Evolutionary conservation across 768 basidiomycete species (phyloP).

Genomic region (Leucosporidium scottii): DNA sequence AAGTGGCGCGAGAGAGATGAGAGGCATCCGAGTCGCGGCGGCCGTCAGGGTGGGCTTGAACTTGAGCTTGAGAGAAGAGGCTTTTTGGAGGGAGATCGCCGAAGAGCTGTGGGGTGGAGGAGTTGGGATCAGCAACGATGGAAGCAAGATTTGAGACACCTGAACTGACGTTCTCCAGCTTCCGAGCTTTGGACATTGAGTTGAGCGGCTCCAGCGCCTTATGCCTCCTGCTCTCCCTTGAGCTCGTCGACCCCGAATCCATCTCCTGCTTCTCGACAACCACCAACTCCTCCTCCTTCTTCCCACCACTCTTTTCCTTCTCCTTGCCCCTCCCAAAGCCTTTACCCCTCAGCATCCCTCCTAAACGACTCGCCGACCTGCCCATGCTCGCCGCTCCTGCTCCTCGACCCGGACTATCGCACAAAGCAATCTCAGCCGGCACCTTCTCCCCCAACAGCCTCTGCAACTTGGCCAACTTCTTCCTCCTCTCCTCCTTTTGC

Average conservation of each 20-base stretch:
- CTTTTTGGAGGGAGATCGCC: slow-evolving; percentile 21
- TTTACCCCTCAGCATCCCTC: neutral
- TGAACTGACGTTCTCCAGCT: slow-evolving; percentile 26
- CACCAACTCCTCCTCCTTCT: slow-evolving; percentile 13
- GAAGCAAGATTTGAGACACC: neutral
- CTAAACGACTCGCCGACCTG: neutral
- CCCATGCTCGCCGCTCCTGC: neutral
- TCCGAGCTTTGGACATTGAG: slow-evolving; percentile 24
- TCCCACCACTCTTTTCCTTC: slow-evolving; percentile 26
- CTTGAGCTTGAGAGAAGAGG: neutral
- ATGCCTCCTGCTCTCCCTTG: neutral
- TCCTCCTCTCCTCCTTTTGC: neutral
- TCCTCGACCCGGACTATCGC: neutral
- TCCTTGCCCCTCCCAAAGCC: neutral
- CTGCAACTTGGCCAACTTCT: neutral
- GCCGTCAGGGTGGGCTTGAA: neutral
- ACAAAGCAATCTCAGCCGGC: too few relatives aligned
- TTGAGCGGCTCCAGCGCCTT: neutral
- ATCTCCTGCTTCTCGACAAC: neutral
- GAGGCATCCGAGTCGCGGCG: neutral
- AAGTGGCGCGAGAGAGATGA: neutral
- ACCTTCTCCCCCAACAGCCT: too few relatives aligned
- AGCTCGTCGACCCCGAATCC: neutral
- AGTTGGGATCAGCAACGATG: neutral
- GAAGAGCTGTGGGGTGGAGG: slow-evolving; percentile 11